These are phyloP conservation scores for Linum lewisii DNA, from an alignment of 345 rosid species.

Conservation along the genomic window DNA sequence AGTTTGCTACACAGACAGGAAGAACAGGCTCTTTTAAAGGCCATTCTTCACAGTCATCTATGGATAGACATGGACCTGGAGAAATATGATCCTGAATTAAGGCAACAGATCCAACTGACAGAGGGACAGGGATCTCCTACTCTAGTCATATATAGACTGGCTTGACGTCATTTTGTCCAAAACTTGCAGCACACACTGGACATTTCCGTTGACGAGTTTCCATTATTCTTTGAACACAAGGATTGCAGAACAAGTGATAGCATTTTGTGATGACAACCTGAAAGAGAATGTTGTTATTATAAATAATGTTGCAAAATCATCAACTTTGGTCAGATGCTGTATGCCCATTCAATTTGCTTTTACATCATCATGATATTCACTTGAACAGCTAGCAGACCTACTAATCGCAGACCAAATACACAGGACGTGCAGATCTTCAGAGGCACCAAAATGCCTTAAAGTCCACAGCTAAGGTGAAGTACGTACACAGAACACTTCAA, in stretches of 20 bases:
- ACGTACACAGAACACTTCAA: not conserved
- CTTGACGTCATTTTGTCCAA: conserved; percentile 81
- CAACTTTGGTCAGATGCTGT: not conserved
- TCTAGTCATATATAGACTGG: conserved; percentile 76
- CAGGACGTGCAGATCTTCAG: not conserved
- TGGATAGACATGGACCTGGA: conserved; percentile 15
- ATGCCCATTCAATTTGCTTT: not conserved
- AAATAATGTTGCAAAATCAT: not conserved
- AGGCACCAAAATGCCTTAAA: not conserved
- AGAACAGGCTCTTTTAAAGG: conserved; percentile 8
- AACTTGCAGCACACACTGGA: conserved; percentile 70
- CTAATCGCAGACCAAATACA: not conserved
- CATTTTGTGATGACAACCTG: conserved; percentile 98
- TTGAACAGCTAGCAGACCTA: not conserved
- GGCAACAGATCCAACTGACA: not conserved
- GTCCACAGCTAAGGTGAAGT: too few relatives aligned
- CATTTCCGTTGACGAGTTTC: conserved; percentile 85
- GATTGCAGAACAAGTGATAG: conserved; percentile 86
- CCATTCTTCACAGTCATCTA: conserved; percentile 11
- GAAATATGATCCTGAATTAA: not conserved
- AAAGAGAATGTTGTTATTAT: not conserved
- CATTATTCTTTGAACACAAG: conserved; percentile 62
- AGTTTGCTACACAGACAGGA: conserved; percentile 12
- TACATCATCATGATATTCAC: not conserved
- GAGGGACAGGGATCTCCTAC: not conserved